Evolutionary conservation across 257 asterid genomes (phyloP).

Genomic region (Rehmannia glutinosa): DNA sequence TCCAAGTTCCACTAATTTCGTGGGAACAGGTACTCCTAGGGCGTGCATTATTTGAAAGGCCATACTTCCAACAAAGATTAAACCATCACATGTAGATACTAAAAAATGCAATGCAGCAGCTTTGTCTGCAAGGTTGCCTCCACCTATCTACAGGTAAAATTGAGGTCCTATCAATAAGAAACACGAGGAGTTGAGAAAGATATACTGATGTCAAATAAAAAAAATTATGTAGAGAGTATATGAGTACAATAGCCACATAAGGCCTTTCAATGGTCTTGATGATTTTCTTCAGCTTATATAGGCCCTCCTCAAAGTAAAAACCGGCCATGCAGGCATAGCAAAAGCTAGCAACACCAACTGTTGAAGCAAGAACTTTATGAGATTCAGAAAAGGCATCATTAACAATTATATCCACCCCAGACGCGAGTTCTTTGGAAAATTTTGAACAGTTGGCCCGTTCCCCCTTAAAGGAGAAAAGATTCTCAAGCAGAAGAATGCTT

Average conservation of each 20-base stretch:
- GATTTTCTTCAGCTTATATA: constrained; percentile 57
- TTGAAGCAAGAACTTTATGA: constrained; percentile 82
- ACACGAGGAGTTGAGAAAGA: too few relatives aligned
- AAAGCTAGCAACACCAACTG: constrained; percentile 73
- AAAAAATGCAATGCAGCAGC: constrained; percentile 56
- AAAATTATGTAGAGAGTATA: constrained; percentile 3
- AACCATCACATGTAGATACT: constrained; percentile 68
- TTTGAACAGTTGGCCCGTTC: constrained; percentile 66
- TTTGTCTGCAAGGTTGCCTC: constrained; percentile 64
- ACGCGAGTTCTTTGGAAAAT: constrained; percentile 55
- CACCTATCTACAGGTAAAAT: constrained; percentile 61
- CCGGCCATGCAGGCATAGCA: constrained; percentile 71
- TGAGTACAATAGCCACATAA: constrained; percentile 61
- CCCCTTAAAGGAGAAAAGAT: constrained; percentile 54
- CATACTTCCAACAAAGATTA: constrained; percentile 71
- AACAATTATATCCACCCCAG: constrained; percentile 71
- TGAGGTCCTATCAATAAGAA: constrained; percentile 11
- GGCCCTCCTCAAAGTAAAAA: constrained; percentile 64
- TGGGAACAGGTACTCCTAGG: constrained; percentile 56
- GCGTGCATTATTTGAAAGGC: constrained; percentile 83
- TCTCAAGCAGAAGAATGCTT: constrained; percentile 56
- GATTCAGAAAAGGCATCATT: constrained; percentile 81
- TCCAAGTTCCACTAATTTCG: constrained; percentile 48
- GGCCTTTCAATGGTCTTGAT: constrained; percentile 42
- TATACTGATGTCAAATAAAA: too few relatives aligned